phyloP scores from a whole-genome alignment of 2,329 filamentous ascomycete genomes.

The Apiospora saccharicola region DNA sequence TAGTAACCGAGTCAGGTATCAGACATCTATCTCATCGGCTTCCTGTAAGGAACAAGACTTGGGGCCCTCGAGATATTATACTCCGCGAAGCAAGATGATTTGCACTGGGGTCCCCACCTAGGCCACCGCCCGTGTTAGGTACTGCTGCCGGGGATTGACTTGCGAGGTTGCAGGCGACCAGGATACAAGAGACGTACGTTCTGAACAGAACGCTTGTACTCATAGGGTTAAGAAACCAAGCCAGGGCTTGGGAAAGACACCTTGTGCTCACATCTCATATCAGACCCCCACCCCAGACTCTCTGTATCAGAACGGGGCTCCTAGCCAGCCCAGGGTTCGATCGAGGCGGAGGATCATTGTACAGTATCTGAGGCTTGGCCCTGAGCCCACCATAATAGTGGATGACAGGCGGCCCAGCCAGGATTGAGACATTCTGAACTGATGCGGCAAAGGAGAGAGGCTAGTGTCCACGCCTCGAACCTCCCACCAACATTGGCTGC shows the following conservation, averaged over 20 bases:
- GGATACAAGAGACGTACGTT: conserved; percentile 8
- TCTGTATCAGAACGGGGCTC: conserved; percentile 18
- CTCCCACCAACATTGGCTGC: conserved; percentile 11
- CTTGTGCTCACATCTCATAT: conserved; percentile 23
- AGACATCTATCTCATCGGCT: conserved; percentile 23
- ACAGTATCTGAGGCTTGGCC: conserved; percentile 10
- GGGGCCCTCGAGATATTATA: conserved; percentile 17
- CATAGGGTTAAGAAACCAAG: conserved; percentile 2
- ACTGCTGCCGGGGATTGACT: conserved; percentile 20
- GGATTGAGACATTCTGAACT: conserved; percentile 23
- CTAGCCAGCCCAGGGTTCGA: conserved; percentile 11
- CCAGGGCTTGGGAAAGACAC: conserved; percentile 20
- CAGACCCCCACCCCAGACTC: conserved; percentile 22
- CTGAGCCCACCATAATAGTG: conserved; percentile 1
- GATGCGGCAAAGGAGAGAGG: conserved; percentile 22
- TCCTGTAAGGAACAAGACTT: conserved; percentile 19
- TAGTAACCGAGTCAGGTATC: conserved; percentile 15
- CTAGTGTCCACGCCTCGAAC: conserved; percentile 19
- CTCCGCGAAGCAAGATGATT: conserved; percentile 20
- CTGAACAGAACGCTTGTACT: conserved; percentile 17
- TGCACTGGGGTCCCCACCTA: conserved; percentile 23
- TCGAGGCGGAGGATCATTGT: conserved; percentile 12
- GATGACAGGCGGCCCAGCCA: conserved; percentile 21
- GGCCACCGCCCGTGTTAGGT: conserved; percentile 15
- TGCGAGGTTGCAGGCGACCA: conserved; percentile 14